A percentile compares a stretch with the other conserved stretches of the same genome.
phyloP scores from a whole-genome alignment of 2,329 filamentous ascomycete genomes.

The Chalara sp. region DNA sequence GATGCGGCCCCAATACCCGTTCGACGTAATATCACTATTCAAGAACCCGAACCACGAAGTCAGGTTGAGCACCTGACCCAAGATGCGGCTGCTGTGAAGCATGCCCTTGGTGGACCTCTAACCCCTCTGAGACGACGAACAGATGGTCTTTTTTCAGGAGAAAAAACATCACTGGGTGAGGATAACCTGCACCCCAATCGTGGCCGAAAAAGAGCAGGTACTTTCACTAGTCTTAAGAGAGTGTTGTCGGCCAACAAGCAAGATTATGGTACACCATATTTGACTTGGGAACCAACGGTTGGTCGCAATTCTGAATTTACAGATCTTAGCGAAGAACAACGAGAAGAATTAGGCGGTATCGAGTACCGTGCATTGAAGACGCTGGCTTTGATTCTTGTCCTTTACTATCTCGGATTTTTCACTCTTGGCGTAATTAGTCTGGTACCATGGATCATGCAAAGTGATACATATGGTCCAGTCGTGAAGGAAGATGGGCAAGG shows the following conservation, averaged over 20 bases:
- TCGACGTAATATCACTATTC: slow-evolving; percentile 24
- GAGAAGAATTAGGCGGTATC: slow-evolving; percentile 92
- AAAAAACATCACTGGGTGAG: slow-evolving; percentile 24
- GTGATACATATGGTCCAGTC: slow-evolving; percentile 53
- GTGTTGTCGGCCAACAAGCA: slow-evolving; percentile 36
- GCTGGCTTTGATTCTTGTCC: slow-evolving; percentile 67
- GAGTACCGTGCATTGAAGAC: slow-evolving; percentile 92
- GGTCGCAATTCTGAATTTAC: slow-evolving; percentile 91
- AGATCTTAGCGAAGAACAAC: slow-evolving; percentile 80
- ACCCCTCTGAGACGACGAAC: slow-evolving; percentile 38
- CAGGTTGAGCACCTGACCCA: slow-evolving; percentile 24
- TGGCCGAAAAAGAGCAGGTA: slow-evolving; percentile 28
- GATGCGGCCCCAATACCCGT: slow-evolving; percentile 22
- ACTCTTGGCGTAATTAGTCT: slow-evolving; percentile 67
- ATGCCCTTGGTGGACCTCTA: slow-evolving; percentile 23
- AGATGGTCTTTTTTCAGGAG: slow-evolving; percentile 24
- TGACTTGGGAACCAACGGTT: slow-evolving; percentile 89
- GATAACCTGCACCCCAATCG: slow-evolving; percentile 6
- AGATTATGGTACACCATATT: slow-evolving; percentile 68
- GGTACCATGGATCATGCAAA: slow-evolving; percentile 71
- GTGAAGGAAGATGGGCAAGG: slow-evolving; percentile 57
- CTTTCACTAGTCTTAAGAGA: slow-evolving; percentile 50
- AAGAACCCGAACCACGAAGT: slow-evolving; percentile 9
- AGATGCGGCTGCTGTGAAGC: slow-evolving; percentile 15
- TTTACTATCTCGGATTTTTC: slow-evolving; percentile 81